Conservation (phyloP, 192 early-diverging fungal species). For the Coemansia sp. region DNA sequence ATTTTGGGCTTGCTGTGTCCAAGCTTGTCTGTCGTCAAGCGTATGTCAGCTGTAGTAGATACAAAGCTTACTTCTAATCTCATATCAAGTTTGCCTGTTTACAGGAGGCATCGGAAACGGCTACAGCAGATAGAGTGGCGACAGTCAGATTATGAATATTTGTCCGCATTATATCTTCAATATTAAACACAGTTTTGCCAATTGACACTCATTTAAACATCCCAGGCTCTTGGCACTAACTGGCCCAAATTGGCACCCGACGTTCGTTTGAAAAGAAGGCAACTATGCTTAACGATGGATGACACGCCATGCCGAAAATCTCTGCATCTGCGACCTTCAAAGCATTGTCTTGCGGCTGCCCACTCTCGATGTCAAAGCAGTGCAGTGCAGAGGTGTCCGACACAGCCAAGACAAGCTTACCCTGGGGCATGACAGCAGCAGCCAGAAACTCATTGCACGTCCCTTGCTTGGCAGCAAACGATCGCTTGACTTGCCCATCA, state of each 20-base stretch:
- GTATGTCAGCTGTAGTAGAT: background rate
- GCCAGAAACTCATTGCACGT: constrained; percentile 57
- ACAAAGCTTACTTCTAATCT: background rate
- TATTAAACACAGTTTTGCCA: background rate
- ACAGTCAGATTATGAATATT: background rate
- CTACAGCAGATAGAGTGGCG: background rate
- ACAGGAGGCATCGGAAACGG: background rate
- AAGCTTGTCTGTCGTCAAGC: background rate
- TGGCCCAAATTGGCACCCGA: constrained; percentile 33
- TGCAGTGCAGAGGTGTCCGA: constrained; percentile 69
- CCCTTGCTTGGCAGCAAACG: constrained; percentile 46
- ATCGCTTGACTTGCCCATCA: constrained; percentile 59
- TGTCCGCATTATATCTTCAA: background rate
- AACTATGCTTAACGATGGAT: constrained; percentile 80
- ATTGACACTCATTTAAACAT: background rate
- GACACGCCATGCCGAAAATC: constrained; percentile 73
- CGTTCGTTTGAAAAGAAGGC: constrained; percentile 44
- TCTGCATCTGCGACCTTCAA: constrained; percentile 63
- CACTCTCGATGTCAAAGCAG: constrained; percentile 66
- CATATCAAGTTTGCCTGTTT: background rate
- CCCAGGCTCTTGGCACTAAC: background rate
- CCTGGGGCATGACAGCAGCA: constrained; percentile 68
- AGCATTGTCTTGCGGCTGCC: constrained; percentile 16
- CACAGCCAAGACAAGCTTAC: constrained; percentile 78
- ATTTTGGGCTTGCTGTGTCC: background rate